Base-by-base conservation (phyloP, 2,329 filamentous ascomycete species). In the Aspergillus novoparasiticus region DNA sequence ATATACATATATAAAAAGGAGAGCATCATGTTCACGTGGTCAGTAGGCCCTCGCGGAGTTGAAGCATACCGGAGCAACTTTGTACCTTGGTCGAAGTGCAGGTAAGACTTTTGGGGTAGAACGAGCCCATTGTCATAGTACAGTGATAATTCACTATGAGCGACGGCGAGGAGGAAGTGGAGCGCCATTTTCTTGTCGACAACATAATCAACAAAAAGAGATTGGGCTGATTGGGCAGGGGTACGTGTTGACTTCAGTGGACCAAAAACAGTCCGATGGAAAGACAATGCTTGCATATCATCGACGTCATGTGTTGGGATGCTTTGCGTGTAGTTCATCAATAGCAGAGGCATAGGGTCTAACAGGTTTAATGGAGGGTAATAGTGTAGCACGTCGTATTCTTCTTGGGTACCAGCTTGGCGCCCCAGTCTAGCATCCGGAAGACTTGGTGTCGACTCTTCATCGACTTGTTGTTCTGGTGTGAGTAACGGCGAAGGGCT, bases 1-100 rank as follows among this genome's bases (percentile, higher is more conserved):
- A 63, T 58, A 34, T 61, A 65, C 43, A 61, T 60, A 23, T 65
- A 65, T 9, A 65, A 23, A 21, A 61, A 65, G 4, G 63, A 65
- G 16, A 65, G 61, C 58, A 65, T 57, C 48, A 61, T 63, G 41
- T 53, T 56, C 28, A 63, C 23, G 46, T 65, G 64, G 30, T 65
- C 58, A 9, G 58, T 41, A 19, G 61, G n/a, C 11, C 55, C 55
- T 30, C 43, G 55, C 6, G 55, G 48, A 26, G 50, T 57, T 19
- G 51, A 51, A n/a, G 58, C 26, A 11, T 63, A 32, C 19, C 58
- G 32, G 2, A 63, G 54, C 16, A 65, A n/a, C 14, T 63, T 30
- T 10, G 61, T 57, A 6, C 61, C 64, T n/a, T 50, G 61, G 4
- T 58, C 21, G 36, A 58, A 63, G 36, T 63, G 64, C 12, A 45